These are phyloP conservation scores for Myxozyma geophila DNA, from an alignment of 805 yeast genomes.

Conservation along the genomic window DNA sequence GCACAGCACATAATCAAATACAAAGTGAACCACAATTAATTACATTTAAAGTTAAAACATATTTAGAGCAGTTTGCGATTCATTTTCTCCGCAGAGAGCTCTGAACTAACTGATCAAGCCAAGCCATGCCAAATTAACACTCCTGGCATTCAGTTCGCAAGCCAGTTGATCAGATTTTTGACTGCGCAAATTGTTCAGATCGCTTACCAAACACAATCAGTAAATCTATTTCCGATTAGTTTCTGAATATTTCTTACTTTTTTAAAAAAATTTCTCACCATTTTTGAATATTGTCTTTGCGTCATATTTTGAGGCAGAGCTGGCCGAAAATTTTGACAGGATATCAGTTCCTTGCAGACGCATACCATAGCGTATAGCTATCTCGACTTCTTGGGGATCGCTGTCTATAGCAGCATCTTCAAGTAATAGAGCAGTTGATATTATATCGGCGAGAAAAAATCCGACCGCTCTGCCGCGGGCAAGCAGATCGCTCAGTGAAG, in stretches of 20 bases:
- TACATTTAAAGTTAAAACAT: no score
- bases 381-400: slow-evolving; percentile 23
- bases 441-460: slow-evolving; percentile 21
- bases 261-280: neutral
- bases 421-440: slow-evolving; percentile 16
- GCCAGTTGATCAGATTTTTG: neutral
- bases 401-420: slow-evolving; percentile 30
- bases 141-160: no score
- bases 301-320: neutral
- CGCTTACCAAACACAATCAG: neutral
- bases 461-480: slow-evolving; percentile 20
- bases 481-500: slow-evolving; percentile 12
- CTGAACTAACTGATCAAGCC: no score
- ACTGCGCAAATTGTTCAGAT: neutral
- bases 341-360: slow-evolving; percentile 11
- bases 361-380: slow-evolving; percentile 24
- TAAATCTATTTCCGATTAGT: neutral
- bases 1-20: no score
- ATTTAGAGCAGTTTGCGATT: no score
- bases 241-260: neutral
- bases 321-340: slow-evolving; percentile 1
- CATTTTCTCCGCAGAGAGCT: no score
- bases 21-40: no score
- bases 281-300: neutral
- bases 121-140: no score